These are phyloP conservation scores for Brasilioporus rufonigricans DNA, from an alignment of 768 basidiomycete species.

Conservation along the genomic window DNA sequence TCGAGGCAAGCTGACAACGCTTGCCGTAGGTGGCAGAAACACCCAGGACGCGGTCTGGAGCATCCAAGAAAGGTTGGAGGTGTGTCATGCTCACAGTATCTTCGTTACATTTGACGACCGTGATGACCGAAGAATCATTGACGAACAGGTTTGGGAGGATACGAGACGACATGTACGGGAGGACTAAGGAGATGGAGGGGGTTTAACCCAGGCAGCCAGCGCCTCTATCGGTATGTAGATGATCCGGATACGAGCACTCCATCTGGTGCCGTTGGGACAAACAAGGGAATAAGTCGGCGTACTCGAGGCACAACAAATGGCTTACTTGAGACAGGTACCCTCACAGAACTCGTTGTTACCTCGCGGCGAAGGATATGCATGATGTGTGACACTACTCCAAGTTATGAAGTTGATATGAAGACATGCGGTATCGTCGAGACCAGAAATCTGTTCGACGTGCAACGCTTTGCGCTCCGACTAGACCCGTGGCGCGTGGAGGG, in stretches of 20 bases:
- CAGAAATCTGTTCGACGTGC: neutral
- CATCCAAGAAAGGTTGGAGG: constrained; percentile 31
- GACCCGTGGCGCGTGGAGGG: neutral
- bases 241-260: neutral
- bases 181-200: neutral
- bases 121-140: constrained; percentile 21
- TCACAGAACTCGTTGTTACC: neutral
- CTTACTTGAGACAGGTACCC: too few relatives aligned
- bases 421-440: too few relatives aligned
- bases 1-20: constrained; percentile 31
- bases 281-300: neutral
- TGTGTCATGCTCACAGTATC: constrained; percentile 19
- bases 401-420: constrained; percentile 6
- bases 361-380: neutral
- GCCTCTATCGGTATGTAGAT: constrained; percentile 9
- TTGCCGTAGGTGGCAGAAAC: constrained; percentile 42
- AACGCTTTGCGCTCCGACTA: neutral
- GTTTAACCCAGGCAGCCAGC: too few relatives aligned
- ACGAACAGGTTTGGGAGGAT: constrained; percentile 37
- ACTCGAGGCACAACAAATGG: constrained; percentile 14
- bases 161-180: constrained; percentile 15
- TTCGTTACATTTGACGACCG: constrained; percentile 28
- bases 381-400: neutral
- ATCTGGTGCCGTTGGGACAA: neutral
- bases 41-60: constrained; percentile 33